phyloP scores from a whole-genome alignment of 805 yeast species.

The Saccharomycopsis sp. region DNA sequence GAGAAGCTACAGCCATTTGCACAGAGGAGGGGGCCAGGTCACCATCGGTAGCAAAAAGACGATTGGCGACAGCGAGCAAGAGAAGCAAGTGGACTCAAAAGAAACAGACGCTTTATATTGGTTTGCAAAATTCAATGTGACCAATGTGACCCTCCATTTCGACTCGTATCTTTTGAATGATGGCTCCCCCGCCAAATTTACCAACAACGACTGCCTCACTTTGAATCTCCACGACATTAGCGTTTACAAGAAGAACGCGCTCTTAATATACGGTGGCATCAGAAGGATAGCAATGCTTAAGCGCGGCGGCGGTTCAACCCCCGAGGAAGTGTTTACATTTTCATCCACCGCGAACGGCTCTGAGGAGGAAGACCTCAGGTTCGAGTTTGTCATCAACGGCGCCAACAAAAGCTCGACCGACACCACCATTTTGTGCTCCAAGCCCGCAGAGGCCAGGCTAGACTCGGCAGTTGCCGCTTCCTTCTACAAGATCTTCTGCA shows the following conservation, averaged over 20 bases:
- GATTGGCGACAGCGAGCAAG: not conserved
- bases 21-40: not conserved
- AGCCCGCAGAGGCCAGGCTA: constrained; percentile 27
- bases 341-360: constrained; percentile 24
- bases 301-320: no score
- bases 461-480: constrained; percentile 16
- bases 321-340: not conserved
- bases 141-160: constrained; percentile 33
- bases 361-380: constrained; percentile 41
- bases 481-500: constrained; percentile 8
- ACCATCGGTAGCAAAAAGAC: constrained; percentile 6
- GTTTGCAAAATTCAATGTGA: constrained; percentile 34
- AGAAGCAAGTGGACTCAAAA: not conserved
- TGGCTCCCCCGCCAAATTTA: constrained; percentile 33
- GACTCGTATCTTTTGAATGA: constrained; percentile 35
- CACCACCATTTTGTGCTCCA: constrained; percentile 37
- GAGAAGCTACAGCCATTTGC: constrained; percentile 5
- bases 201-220: constrained; percentile 24
- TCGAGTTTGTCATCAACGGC: constrained; percentile 34
- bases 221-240: constrained; percentile 27
- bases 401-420: constrained; percentile 22
- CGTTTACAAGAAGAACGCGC: constrained; percentile 36
- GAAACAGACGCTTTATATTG: constrained; percentile 15
- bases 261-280: constrained; percentile 41
- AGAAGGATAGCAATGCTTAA: constrained; percentile 23